Base-by-base conservation (phyloP, 2,329 filamentous ascomycete species). In the Thermoascus crustaceus region DNA sequence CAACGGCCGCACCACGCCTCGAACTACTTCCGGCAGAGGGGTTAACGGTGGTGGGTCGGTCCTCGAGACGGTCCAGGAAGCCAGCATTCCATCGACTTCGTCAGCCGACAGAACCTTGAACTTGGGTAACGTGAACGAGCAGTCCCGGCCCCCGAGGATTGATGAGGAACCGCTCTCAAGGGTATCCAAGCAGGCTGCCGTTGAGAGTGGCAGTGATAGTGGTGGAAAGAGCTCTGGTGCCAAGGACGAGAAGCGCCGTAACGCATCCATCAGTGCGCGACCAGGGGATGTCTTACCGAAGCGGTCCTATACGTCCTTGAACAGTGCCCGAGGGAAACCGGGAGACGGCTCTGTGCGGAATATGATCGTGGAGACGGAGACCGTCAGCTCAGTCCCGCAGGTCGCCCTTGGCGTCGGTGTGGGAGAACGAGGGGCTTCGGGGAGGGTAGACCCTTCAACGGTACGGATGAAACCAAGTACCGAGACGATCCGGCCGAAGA, bases 331-430 rank as follows among this genome's bases (percentile, higher is more conserved):
- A 54, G 71, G 75, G 21, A 85, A 88, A 55, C 68, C 76, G 18
- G 57, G 72, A 34, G 85, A 94, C 55, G 80, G 78, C n/a, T 82
- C 84, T 22, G 74, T 80, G 38, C 79, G 82, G 54, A 91, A 85
- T 50, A 95, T 98, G 87, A 96, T 86, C 7, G 89, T 96, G 9
- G 91, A 98, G 66, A 95, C 91, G 0, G 91, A 98, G 61, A 94
- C 88, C 1, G 91, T 98, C 23, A 82, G 78, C 27, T 94, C 88
- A 3, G 83, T 95, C 36, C 86, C 88, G 7, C 88, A 94, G 53
- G 75, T 88, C 18, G 78, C 82, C 7, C 69, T 94, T 18, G 79
- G 81, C 21, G 76, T 76, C 23, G 71, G 62, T 17, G 61, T 68
- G 22, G 68, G 69, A 29, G 77, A 80, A 41, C 67, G 76, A 41